These are phyloP conservation scores for Candida oleophila DNA, from an alignment of 805 yeast genomes.

Conservation along the genomic window DNA sequence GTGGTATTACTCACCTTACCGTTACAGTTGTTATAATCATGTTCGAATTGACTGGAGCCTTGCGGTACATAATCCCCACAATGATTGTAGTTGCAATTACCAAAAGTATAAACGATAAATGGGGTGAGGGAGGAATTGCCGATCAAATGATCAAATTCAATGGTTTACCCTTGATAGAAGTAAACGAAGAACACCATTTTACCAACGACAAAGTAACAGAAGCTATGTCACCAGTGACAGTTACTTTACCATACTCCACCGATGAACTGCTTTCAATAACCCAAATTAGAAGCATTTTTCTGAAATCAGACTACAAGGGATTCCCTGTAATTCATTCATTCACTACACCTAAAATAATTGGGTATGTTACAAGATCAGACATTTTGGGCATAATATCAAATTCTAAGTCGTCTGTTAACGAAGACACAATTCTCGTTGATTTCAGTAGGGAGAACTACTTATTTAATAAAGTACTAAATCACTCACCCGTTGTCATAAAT, in stretches of 20 bases:
- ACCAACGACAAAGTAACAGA: conserved; percentile 35
- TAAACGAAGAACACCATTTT: conserved; percentile 65
- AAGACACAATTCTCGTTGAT: conserved; percentile 7
- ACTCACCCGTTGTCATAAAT: conserved; percentile 62
- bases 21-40: conserved; percentile 92
- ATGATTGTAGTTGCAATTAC: conserved; percentile 95
- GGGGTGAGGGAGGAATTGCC: conserved; percentile 86
- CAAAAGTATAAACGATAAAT: conserved; percentile 69
- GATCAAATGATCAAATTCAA: conserved; percentile 90
- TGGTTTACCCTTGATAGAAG: conserved; percentile 79
- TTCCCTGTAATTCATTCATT: conserved; percentile 54
- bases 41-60: conserved; percentile 96
- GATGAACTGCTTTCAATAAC: conserved; percentile 24
- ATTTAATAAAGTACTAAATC: conserved; percentile 39
- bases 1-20: conserved; percentile 92
- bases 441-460: conserved; percentile 9
- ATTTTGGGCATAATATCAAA: conserved; percentile 24
- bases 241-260: conserved; percentile 37
- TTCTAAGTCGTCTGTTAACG: conserved; percentile 4
- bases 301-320: conserved; percentile 39
- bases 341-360: conserved; percentile 39
- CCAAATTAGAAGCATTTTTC: conserved; percentile 31
- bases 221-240: conserved; percentile 57
- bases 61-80: conserved; percentile 86
- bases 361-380: conserved; percentile 46